Percentiles rank a stretch among this genome's conserved stretches.
Evolutionary conservation across 306 rosid species (phyloP).

Genomic region (Dicorynia guianensis): DNA sequence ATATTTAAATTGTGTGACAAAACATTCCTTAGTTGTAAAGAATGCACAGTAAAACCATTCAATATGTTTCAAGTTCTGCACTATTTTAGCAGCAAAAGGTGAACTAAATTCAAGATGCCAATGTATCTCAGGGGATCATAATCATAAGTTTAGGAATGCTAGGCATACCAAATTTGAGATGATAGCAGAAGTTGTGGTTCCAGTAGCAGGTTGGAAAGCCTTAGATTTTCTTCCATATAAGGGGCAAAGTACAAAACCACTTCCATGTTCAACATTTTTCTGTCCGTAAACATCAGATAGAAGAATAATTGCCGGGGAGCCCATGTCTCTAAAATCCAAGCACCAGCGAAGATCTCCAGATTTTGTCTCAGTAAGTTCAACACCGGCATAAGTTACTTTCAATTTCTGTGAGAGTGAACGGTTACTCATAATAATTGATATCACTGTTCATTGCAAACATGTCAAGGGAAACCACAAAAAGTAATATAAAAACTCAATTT

Average conservation of each 20-base stretch:
- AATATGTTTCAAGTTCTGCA: constrained; percentile 17
- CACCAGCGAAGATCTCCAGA: constrained; percentile 99
- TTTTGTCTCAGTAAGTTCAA: constrained; percentile 77
- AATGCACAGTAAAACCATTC: constrained; percentile 30
- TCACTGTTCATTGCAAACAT: constrained; percentile 21
- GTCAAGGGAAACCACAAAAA: constrained; percentile 18
- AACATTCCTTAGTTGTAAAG: constrained; percentile 8
- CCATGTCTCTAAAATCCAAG: constrained; percentile 99
- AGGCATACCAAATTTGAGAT: constrained; percentile 84
- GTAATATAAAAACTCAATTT: neutral
- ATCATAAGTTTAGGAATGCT: constrained; percentile 18
- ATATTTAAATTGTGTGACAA: constrained; percentile 16
- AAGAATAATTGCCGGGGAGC: constrained; percentile 78
- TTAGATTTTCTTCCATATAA: constrained; percentile 93
- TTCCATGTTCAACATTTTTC: constrained; percentile 75
- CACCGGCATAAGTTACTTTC: constrained; percentile 85
- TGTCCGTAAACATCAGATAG: constrained; percentile 82
- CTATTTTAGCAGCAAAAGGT: constrained; percentile 35
- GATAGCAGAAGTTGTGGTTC: constrained; percentile 76
- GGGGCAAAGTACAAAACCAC: constrained; percentile 94
- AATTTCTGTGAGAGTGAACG: constrained; percentile 72
- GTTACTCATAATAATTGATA: constrained; percentile 41
- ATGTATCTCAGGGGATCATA: constrained; percentile 13
- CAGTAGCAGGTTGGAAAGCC: constrained; percentile 95
- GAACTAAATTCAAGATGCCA: constrained; percentile 32